phyloP scores from a whole-genome alignment of 345 rosid genomes.

The Excoecaria agallocha region DNA sequence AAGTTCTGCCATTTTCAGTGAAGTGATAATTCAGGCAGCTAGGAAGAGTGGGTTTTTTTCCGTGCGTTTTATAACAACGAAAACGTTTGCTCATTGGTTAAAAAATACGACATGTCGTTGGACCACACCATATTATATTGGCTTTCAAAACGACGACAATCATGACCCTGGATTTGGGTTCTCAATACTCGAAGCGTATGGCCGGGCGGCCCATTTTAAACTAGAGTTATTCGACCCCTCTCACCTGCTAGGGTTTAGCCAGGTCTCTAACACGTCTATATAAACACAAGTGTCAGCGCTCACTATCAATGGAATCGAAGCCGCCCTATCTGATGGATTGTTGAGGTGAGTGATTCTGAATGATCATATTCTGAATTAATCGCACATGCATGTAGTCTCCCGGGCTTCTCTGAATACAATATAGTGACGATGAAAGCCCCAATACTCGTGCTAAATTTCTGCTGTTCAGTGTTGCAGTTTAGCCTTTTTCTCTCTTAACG shows the following conservation, averaged over 20 bases:
- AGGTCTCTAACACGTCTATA: not conserved
- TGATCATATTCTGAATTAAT: not conserved
- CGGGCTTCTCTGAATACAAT: conserved; percentile 21
- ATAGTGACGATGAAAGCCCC: conserved; percentile 20
- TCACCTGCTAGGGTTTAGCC: not conserved
- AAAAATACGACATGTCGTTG: too few species aligned
- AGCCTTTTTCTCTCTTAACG: conserved; percentile 6
- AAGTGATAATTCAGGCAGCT: not conserved
- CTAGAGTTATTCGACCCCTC: not conserved
- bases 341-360: not conserved
- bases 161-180: not conserved
- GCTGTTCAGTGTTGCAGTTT: conserved; percentile 30
- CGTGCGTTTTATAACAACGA: too few species aligned
- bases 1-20: not conserved
- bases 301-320: not conserved
- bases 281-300: not conserved
- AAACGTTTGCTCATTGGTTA: too few species aligned
- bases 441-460: conserved; percentile 19
- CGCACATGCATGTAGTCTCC: conserved; percentile 17
- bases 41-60: not conserved
- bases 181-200: too few species aligned
- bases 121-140: too few species aligned
- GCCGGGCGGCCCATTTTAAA: not conserved
- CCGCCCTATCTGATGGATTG: not conserved
- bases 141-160: too few species aligned